Conservation (phyloP, 768 basidiomycete genomes). For the Boletus speciosus region DNA sequence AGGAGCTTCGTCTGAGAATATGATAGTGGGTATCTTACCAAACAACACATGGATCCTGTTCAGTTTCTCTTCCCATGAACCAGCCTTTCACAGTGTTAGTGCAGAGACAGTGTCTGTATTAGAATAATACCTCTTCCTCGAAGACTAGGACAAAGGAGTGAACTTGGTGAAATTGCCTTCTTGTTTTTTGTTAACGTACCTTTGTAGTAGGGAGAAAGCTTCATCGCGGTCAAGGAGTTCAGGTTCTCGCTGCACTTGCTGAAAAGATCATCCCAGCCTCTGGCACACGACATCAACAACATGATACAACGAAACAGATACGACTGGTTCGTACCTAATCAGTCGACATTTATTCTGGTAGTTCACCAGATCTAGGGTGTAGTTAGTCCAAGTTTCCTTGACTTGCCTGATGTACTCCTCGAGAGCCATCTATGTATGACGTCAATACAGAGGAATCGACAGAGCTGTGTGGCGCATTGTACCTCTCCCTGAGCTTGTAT, state of each 20-base stretch:
- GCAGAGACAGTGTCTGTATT: background rate
- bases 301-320: background rate
- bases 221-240: constrained; percentile 96
- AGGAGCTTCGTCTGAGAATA: background rate
- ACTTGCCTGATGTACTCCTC: constrained; percentile 97
- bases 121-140: constrained; percentile 68
- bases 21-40: constrained; percentile 46
- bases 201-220: constrained; percentile 97
- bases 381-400: constrained; percentile 95
- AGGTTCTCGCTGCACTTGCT: constrained; percentile 96
- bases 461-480: constrained; percentile 5
- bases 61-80: constrained; percentile 94
- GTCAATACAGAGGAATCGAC: constrained; percentile 6
- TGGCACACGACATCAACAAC: constrained; percentile 29
- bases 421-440: constrained; percentile 71
- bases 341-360: constrained; percentile 99
- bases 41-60: constrained; percentile 96
- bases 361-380: constrained; percentile 93
- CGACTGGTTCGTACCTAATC: constrained; percentile 55
- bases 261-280: constrained; percentile 97
- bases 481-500: constrained; percentile 98
- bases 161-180: background rate
- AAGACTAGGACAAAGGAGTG: constrained; percentile 51
- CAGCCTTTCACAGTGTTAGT: constrained; percentile 46
- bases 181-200: constrained; percentile 40